Percentiles rank a stretch among this genome's conserved stretches.
Evolutionary conservation across 306 rosid species (phyloP).

Genomic region (Herpetospermum pedunculosum): DNA sequence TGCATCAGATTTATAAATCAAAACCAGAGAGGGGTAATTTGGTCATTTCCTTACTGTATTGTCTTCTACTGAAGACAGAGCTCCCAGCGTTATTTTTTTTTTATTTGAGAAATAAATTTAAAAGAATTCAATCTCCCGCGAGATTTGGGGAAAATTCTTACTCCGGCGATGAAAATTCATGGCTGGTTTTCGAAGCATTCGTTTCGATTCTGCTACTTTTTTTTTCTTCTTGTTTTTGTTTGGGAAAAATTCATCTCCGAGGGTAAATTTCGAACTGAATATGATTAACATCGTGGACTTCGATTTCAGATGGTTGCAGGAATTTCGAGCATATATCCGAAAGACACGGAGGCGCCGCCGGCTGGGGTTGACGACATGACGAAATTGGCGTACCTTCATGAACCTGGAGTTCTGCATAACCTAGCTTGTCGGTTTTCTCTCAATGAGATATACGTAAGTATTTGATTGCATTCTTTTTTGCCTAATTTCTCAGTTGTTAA

Average conservation of each 20-base stretch:
- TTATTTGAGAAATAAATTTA: background rate
- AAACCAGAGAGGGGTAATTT: background rate
- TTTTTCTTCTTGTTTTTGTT: background rate
- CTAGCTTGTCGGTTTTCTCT: conserved; percentile 57
- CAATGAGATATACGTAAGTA: conserved; percentile 78
- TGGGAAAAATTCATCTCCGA: background rate
- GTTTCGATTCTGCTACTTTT: background rate
- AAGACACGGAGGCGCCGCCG: conserved; percentile 85
- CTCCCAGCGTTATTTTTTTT: no score
- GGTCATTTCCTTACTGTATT: background rate
- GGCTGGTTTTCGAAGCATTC: background rate
- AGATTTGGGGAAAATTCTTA: background rate
- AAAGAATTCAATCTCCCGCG: background rate
- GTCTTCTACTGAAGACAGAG: background rate
- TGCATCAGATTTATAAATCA: background rate
- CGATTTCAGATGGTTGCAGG: conserved; percentile 54
- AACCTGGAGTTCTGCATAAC: conserved; percentile 69
- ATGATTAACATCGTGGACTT: conserved; percentile 2
- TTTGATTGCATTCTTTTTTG: background rate
- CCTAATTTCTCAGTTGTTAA: background rate
- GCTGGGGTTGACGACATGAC: conserved; percentile 94
- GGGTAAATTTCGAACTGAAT: conserved; percentile 1
- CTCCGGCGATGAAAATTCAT: background rate
- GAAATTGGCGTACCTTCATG: conserved; percentile 73
- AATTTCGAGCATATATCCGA: conserved; percentile 63